Base-by-base conservation (phyloP, 768 basidiomycete species). In the Leccinellum luteum region DNA sequence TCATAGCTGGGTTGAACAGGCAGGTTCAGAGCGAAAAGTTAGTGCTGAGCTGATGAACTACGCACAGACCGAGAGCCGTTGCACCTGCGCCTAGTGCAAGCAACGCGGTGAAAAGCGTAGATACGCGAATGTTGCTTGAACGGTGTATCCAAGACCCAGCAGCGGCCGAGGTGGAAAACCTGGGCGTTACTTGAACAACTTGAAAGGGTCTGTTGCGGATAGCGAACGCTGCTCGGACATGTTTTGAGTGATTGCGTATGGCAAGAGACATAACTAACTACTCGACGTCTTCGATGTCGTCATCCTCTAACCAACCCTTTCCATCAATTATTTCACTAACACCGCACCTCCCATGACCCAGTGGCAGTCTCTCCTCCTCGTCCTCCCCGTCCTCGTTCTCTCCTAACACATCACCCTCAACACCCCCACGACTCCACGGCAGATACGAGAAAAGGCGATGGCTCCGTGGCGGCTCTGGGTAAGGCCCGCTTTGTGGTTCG, bases 361-460 rank as follows among this genome's bases (percentile, higher is more conserved):
- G 57, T 1, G 68, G 64, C 47, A 68, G 63, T 17, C 68, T 73
- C 31, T 66, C 69, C 15, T 75, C 74, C 17, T 65, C 68, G 13
- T 66, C 66, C 9, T 61, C 66, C 4, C 63, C 67, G 32, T 71
- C 62, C 4, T 72, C 71, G 52, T 68, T 62, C 35, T 73, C 73
- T 10, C 67, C 74, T 32, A 70, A 49, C 55, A 43, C 63, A 51
- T 66, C 59, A 25, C 60, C 60, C 19, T 52, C 56, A 23, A 17
- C 60, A 60, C 43, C 59, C 60, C 69, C 75, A 47, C 62, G 67
- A 53, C 66, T 64, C 67, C 85, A 88, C 23, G 70, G 69, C 61
- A 88, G 66, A 48, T 63, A 72, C 19, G 86, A 86, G 65, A 88
- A 89, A 35, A 75, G 60, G 6, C 67, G 64, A 63, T 86, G 83